Percentiles rank a stretch among this genome's conserved stretches.
phyloP scores from a whole-genome alignment of 2,329 filamentous ascomycete genomes.

The Periconia sp. region DNA sequence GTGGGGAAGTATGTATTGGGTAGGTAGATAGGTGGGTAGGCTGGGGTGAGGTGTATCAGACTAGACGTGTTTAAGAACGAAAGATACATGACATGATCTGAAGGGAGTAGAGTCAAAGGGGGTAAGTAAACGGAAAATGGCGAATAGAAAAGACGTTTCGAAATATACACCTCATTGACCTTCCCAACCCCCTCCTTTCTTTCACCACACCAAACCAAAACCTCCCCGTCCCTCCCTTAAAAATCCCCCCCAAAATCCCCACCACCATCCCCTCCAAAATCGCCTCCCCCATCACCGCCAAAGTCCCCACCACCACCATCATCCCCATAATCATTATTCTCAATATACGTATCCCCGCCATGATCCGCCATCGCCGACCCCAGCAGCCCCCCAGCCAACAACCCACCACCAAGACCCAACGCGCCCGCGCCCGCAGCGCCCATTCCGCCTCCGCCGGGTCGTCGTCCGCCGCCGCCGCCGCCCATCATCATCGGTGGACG shows the following conservation, averaged over 20 bases:
- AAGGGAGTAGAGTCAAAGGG: too few relatives aligned
- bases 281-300: constrained; percentile 33
- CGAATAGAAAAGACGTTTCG: too few relatives aligned
- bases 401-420: constrained; percentile 76
- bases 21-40: too few relatives aligned
- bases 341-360: constrained; percentile 14
- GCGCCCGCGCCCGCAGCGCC: constrained; percentile 74
- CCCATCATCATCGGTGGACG: constrained; percentile 38
- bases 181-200: too few relatives aligned
- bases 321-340: constrained; percentile 20
- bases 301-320: constrained; percentile 26
- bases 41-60: too few relatives aligned
- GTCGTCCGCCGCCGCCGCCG: constrained; percentile 47
- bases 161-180: too few relatives aligned
- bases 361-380: constrained; percentile 61
- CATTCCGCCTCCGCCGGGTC: constrained; percentile 50
- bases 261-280: constrained; percentile 18
- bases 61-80: too few relatives aligned
- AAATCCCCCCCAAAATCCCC: constrained; percentile 27
- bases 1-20: too few relatives aligned
- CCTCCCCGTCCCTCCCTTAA: neutral
- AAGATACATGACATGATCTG: too few relatives aligned
- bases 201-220: too few relatives aligned
- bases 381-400: constrained; percentile 76
- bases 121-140: too few relatives aligned